Conservation (phyloP, 2,329 filamentous ascomycete genomes). For the Capronia coronata region DNA sequence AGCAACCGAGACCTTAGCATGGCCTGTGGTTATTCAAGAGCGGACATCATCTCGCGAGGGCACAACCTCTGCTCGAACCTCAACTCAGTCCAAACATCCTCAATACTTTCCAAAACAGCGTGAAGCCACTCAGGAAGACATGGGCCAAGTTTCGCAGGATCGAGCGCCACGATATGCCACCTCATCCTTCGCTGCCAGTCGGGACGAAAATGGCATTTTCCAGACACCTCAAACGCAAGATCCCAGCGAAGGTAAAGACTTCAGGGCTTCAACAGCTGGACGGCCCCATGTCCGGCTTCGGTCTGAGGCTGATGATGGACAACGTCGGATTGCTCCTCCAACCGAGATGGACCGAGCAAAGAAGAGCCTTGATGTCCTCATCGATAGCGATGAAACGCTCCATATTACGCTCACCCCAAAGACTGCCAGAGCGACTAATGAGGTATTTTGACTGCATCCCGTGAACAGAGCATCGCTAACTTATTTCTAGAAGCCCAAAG, state of each 20-base stretch:
- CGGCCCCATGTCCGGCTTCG: constrained; percentile 26
- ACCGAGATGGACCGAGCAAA: constrained; percentile 47
- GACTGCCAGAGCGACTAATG: constrained; percentile 64
- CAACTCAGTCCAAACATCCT: constrained; percentile 9
- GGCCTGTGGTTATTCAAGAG: constrained; percentile 13
- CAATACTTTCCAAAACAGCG: constrained; percentile 10
- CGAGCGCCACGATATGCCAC: constrained; percentile 11
- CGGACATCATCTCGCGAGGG: constrained; percentile 14
- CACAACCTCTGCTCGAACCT: constrained; percentile 1
- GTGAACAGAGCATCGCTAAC: not conserved
- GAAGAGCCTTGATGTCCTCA: constrained; percentile 69
- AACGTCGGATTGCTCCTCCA: constrained; percentile 1
- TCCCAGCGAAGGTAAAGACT: constrained; percentile 17
- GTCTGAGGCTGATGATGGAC: constrained; percentile 19
- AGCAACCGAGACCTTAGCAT: constrained; percentile 8
- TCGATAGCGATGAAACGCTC: constrained; percentile 74
- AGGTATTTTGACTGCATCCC: constrained; percentile 47
- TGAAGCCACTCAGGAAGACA: not conserved
- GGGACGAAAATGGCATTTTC: not conserved
- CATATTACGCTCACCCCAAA: constrained; percentile 76
- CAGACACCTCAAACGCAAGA: constrained; percentile 16
- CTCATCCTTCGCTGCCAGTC: constrained; percentile 4
- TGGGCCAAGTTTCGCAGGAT: constrained; percentile 4
- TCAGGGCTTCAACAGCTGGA: constrained; percentile 18
- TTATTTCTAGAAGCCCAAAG: constrained; percentile 29